Conservation (phyloP, 805 yeast genomes). For the Wickerhamomyces subpelliculosus region DNA sequence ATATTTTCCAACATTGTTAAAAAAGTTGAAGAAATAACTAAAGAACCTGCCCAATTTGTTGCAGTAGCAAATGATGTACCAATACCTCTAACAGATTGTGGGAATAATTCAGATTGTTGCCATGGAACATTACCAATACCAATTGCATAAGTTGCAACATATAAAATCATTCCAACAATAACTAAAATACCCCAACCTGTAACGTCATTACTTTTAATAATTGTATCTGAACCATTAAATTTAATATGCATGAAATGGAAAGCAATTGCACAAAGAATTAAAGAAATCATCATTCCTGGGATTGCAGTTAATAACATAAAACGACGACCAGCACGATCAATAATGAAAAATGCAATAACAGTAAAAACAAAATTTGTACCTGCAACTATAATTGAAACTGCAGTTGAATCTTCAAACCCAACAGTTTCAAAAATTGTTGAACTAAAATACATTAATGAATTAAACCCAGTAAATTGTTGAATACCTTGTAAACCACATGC, state of each 20-base stretch:
- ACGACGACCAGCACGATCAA: conserved; percentile 87
- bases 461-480: conserved; percentile 96
- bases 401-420: conserved; percentile 86
- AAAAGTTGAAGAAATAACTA: conserved; percentile 85
- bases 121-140: conserved; percentile 98
- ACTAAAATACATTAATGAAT: conserved; percentile 92
- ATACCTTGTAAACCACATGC: conserved; percentile 94
- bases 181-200: conserved; percentile 85
- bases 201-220: conserved; percentile 31
- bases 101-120: conserved; percentile 95
- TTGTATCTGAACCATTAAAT: conserved; percentile 42
- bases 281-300: conserved; percentile 76
- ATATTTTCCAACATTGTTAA: conserved; percentile 89
- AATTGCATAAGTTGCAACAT: conserved; percentile 84
- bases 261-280: conserved; percentile 80
- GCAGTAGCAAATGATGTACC: conserved; percentile 91
- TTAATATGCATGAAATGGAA: conserved; percentile 76
- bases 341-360: conserved; percentile 73
- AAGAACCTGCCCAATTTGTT: conserved; percentile 92
- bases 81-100: conserved; percentile 87
- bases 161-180: conserved; percentile 77
- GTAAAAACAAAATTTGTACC: conserved; percentile 93
- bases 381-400: conserved; percentile 88
- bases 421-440: conserved; percentile 87
- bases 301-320: conserved; percentile 69